Percentiles rank a stretch among this genome's conserved stretches.
These are phyloP conservation scores for Themeda triandra DNA, from an alignment of 176 grass and related monocot genomes.

Conservation along the genomic window DNA sequence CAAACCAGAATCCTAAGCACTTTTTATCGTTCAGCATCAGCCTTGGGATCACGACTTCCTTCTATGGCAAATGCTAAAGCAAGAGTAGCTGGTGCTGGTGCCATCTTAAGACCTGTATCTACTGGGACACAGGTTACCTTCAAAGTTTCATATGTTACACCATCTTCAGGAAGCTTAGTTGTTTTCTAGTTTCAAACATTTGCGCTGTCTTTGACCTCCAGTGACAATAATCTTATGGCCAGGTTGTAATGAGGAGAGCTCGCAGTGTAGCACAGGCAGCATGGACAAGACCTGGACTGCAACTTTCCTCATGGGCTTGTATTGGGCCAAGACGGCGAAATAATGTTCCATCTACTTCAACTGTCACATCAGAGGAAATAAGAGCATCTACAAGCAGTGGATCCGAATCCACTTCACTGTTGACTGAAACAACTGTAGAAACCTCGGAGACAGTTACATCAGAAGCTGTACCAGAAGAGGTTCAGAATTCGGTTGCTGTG, in stretches of 20 bases:
- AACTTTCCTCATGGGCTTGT: constrained; percentile 90
- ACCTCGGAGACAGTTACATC: constrained; percentile 50
- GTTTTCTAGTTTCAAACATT: neutral
- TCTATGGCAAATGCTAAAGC: constrained; percentile 97
- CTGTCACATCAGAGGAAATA: constrained; percentile 42
- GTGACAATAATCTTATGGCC: constrained; percentile 16
- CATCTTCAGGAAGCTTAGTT: neutral
- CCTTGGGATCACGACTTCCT: constrained; percentile 84
- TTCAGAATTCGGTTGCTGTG: constrained; percentile 27
- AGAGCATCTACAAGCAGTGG: constrained; percentile 16
- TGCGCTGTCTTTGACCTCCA: neutral
- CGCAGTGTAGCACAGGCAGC: constrained; percentile 85
- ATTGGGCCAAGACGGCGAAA: constrained; percentile 75
- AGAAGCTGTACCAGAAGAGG: constrained; percentile 47
- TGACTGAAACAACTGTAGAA: constrained; percentile 43
- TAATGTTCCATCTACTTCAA: constrained; percentile 48
- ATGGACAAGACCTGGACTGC: constrained; percentile 64
- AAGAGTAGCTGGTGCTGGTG: constrained; percentile 89
- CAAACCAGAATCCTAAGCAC: constrained; percentile 93
- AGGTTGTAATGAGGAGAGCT: constrained; percentile 95
- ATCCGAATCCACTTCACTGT: constrained; percentile 38
- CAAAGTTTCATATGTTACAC: constrained; percentile 4
- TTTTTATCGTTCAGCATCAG: constrained; percentile 91
- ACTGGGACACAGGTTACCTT: constrained; percentile 75
- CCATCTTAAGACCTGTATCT: constrained; percentile 92